Evolutionary conservation across 2,329 filamentous ascomycete genomes (phyloP), one percentile per base, ranked within the genome.

Genomic region (Zymoseptoria tritici): DNA sequence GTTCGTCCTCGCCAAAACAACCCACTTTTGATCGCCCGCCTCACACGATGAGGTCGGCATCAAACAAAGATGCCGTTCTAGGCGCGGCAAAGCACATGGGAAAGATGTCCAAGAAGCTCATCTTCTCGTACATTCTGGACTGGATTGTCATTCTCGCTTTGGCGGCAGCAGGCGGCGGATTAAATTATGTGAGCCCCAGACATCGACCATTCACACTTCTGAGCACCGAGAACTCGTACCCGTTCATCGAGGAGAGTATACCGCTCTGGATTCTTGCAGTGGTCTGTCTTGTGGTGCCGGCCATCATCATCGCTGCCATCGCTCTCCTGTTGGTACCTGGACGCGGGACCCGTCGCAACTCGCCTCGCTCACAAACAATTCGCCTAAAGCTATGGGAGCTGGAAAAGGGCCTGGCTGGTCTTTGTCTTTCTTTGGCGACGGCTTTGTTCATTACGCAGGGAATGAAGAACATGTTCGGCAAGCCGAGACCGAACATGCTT

Each of bases 381-480:
- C 84, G 83, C 71, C 83, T 90, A 65, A 96, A 94, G 76, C 73
- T 96, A 1, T 97, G 93, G 91, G 92, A 97, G 74, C 85, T 90
- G 73, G 91, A 97, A 71, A 73, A 85, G 2, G 91, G 90, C 60
- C 90, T 88, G 85, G 84, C 96, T 68, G 92, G 92, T 0, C 80
- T 96, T 2, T 89, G 81, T 0, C 79, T 96, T 19, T 85, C 89
- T 2, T 78, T 91, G 9, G 85, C 86, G 2, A 80, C 84, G 2
- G 83, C 88, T 4, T 95, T 89, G 78, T 85, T 94, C 74, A 85
- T 95, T 68, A 93, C 91, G 0, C 86, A 90, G 67, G 89, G 88
- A 55, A 85, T 96, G 80, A 97, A 97, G 81, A 90, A 83, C 57
- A 66, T 88, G 2, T 81, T 85, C 63, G 85, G 85, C 49, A 87